Percentiles rank a stretch among this genome's conserved stretches.
phyloP scores from a whole-genome alignment of 306 rosid species.

The Cicer cuneatum region DNA sequence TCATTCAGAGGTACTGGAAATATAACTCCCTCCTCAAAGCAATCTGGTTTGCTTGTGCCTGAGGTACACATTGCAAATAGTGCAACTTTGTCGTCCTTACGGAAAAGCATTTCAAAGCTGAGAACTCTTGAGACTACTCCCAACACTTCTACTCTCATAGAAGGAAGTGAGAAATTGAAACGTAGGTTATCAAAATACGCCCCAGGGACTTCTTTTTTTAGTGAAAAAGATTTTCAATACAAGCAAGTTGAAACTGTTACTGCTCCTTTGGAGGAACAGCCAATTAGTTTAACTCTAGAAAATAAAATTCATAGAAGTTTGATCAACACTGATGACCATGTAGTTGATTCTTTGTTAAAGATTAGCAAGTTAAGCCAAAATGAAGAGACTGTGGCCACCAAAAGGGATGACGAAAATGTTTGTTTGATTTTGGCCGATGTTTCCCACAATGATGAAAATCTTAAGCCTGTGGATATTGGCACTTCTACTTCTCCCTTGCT shows the following conservation, averaged over 20 bases:
- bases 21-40: constrained; percentile 54
- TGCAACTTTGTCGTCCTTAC: constrained; percentile 50
- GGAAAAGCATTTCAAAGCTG: constrained; percentile 60
- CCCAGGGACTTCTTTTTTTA: constrained; percentile 51
- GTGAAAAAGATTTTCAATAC: constrained; percentile 42
- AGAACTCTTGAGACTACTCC: constrained; percentile 60
- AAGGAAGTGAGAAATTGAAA: constrained; percentile 62
- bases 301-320: constrained; percentile 46
- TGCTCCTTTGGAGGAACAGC: constrained; percentile 52
- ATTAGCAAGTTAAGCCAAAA: constrained; percentile 46
- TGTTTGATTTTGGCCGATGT: constrained; percentile 32
- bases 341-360: constrained; percentile 42
- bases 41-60: constrained; percentile 37
- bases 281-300: constrained; percentile 45
- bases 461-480: constrained; percentile 33
- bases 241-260: constrained; percentile 50
- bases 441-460: constrained; percentile 41
- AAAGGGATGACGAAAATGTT: constrained; percentile 42
- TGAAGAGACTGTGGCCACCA: constrained; percentile 45
- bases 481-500: constrained; percentile 52
- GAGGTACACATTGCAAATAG: constrained; percentile 42
- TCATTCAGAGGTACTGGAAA: constrained; percentile 46
- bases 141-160: constrained; percentile 59
- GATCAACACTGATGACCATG: constrained; percentile 46
- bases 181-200: constrained; percentile 64